A percentile compares a stretch with the other conserved stretches of the same genome.
Conservation (phyloP, 2,329 filamentous ascomycete species). For the Bipolaris oryzae region DNA sequence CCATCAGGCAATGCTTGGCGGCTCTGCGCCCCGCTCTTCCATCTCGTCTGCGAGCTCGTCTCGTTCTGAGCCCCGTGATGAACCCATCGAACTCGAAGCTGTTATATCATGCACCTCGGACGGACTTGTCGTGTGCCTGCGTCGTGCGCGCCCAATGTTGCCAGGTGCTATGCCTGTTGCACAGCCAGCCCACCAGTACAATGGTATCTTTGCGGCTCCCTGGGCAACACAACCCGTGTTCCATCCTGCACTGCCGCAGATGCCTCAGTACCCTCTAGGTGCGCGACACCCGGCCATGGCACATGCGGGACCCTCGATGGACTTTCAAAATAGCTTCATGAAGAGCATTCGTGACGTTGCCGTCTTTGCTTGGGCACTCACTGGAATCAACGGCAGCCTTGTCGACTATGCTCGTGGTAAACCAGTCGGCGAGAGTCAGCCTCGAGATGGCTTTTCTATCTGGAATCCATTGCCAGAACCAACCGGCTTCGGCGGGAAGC, state of each 20-base stretch:
- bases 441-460: constrained; percentile 64
- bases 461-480: constrained; percentile 55
- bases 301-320: constrained; percentile 56
- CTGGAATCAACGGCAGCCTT: constrained; percentile 78
- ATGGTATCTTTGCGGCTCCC: constrained; percentile 76
- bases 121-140: constrained; percentile 80
- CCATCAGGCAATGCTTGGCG: constrained; percentile 34
- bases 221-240: constrained; percentile 74
- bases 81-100: constrained; percentile 76
- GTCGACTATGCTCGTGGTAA: constrained; percentile 67
- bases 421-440: constrained; percentile 68
- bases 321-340: constrained; percentile 68
- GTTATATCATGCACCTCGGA: constrained; percentile 93
- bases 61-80: constrained; percentile 33
- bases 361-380: constrained; percentile 84
- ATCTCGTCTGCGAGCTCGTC: constrained; percentile 38
- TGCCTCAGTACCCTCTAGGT: constrained; percentile 43
- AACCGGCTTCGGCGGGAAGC: constrained; percentile 20
- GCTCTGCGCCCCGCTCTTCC: constrained; percentile 35
- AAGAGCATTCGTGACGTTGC: constrained; percentile 80
- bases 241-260: constrained; percentile 49
- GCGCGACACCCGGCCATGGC: constrained; percentile 49
- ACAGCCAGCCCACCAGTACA: constrained; percentile 34
- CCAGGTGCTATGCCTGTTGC: constrained; percentile 50
- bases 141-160: constrained; percentile 73